Base-by-base conservation (phyloP, 2,329 filamentous ascomycete species). In the Lasiodiplodia hormozganensis region DNA sequence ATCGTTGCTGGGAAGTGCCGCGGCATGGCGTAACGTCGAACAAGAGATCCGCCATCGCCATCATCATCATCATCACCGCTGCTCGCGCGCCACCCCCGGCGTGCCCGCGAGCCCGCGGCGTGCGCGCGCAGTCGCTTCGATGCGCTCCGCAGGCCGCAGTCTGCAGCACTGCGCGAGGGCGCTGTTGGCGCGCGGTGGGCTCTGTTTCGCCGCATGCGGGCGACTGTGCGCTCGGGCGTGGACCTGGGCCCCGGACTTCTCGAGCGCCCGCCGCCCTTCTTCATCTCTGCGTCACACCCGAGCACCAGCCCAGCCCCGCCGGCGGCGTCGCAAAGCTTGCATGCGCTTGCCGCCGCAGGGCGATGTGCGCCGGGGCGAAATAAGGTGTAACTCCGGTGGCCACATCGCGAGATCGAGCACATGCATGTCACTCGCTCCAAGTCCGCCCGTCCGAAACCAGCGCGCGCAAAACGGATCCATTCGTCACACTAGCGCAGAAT, bases 1-100 rank as follows among this genome's bases (percentile, higher is more conserved):
- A 64, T 64, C 60, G 47, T 49, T 47, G 51, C 60, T 64, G 60
- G 60, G 60, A 64, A 64, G 43, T 64, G 60, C 60, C 60, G 60
- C 57, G 57, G 36, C 34, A 54, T 65, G 28, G 60, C 60, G 60
- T 64, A 64, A 64, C 60, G 60, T 36, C 47, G 12, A 49, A 64
- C 60, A 64, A 64, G 60, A 64, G 47, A 40, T 51, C 60, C 28
- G n/a, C 28, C 43, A 52, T 52, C 60, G n/a, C 43, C 18, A 31
- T 60, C 51, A 52, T 47, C 16, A n/a, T 16, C 14, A 40, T 43
- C 40, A 62, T 28, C 43, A 51, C 21, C 25, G 28, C 28, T 28
- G 31, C 31, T 10, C 31, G 31, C 31, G 25, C 58, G 43, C 23
- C 34, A 10, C 34, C 56, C 6, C 16, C 23, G 12, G 38, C 25